Conservation (phyloP, 371 early-diverging fungal species). For the Actinomortierella wolfii region DNA sequence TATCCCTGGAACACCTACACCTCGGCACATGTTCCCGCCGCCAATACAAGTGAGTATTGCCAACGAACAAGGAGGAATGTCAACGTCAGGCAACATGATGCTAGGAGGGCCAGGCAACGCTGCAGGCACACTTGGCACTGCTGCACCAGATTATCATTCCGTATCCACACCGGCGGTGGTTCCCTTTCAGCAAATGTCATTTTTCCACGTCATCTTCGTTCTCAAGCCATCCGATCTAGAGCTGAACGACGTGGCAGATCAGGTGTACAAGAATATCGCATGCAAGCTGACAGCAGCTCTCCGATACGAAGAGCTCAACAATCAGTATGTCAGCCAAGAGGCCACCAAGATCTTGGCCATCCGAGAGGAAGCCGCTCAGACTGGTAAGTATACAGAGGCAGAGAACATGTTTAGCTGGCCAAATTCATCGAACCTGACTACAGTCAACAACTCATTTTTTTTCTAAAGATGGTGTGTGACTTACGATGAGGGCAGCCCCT, state of each 20-base stretch:
- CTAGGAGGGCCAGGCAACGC: conserved; percentile 4
- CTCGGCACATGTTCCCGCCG: neutral
- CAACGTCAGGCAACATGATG: neutral
- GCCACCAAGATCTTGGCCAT: conserved; percentile 72
- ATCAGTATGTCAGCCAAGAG: conserved; percentile 80
- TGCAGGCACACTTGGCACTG: conserved; percentile 1
- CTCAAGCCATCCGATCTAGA: conserved; percentile 61
- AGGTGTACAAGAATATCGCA: conserved; percentile 75
- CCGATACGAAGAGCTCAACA: conserved; percentile 80
- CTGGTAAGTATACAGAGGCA: conserved; percentile 27
- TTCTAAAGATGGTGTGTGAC: neutral
- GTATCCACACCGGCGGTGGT: conserved; percentile 24
- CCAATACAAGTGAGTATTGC: conserved; percentile 3
- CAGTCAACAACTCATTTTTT: conserved; percentile 1
- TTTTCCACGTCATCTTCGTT: conserved; percentile 86
- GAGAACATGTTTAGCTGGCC: neutral
- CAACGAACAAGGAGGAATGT: conserved; percentile 3
- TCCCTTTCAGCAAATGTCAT: conserved; percentile 61
- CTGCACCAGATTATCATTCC: conserved; percentile 12
- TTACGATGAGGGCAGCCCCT: neutral
- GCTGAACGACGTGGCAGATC: conserved; percentile 64
- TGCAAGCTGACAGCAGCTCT: conserved; percentile 75
- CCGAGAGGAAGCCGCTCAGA: conserved; percentile 60
- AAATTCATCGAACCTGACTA: neutral
- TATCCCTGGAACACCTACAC: neutral